Percentiles rank a stretch among this genome's conserved stretches.
phyloP scores from a whole-genome alignment of 345 rosid species.

The Jatropha curcas region DNA sequence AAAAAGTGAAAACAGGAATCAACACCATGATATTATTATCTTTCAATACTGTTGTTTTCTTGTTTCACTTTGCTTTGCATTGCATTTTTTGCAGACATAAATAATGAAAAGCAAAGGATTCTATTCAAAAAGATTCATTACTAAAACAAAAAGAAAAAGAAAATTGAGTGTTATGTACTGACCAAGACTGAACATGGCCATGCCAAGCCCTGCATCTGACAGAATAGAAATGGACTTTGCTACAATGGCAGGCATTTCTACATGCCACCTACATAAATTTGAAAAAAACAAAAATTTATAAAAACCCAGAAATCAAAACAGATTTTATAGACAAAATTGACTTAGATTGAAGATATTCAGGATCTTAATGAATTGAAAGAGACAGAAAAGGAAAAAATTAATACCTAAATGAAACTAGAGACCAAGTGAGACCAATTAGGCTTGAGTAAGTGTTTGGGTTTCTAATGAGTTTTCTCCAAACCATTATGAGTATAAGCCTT shows the following conservation, averaged over 20 bases:
- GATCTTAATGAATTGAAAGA: constrained; percentile 7
- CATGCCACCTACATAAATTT: constrained; percentile 65
- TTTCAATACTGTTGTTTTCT: constrained; percentile 24
- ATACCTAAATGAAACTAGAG: constrained; percentile 85
- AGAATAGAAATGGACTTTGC: constrained; percentile 96
- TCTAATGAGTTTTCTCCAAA: constrained; percentile 98
- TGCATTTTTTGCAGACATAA: constrained; percentile 35
- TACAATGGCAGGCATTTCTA: constrained; percentile 90
- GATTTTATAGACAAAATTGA: neutral
- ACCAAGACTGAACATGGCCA: constrained; percentile 99
- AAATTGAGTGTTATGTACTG: constrained; percentile 37
- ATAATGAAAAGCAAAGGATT: constrained; percentile 31
- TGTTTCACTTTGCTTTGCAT: constrained; percentile 15
- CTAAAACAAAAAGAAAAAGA: neutral
- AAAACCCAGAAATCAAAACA: constrained; percentile 15
- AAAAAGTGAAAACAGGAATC: too few species aligned
- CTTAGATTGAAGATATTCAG: too few species aligned
- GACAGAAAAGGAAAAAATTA: neutral
- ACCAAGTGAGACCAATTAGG: constrained; percentile 90
- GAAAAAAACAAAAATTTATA: neutral
- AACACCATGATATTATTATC: constrained; percentile 36
- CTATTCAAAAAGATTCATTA: constrained; percentile 10
- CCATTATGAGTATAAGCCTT: constrained; percentile 96
- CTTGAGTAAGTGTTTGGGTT: constrained; percentile 98
- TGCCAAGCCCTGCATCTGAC: constrained; percentile 99